A percentile compares a stretch with the other conserved stretches of the same genome.
Conservation (phyloP, 1,139 yeast species). For the Nakaseomyces delphensis region DNA sequence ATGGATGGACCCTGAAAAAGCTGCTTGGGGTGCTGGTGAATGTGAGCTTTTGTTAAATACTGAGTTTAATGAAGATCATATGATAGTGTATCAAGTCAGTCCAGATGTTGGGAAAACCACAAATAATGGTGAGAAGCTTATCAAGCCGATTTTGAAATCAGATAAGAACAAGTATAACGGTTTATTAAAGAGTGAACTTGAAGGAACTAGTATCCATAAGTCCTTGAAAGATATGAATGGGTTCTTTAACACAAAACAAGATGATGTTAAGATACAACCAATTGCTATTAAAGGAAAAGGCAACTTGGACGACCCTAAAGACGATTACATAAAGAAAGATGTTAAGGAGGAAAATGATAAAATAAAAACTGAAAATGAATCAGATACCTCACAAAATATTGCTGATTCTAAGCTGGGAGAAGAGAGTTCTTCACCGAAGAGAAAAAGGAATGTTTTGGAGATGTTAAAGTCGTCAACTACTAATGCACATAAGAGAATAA, state of each 20-base stretch:
- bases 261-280: neutral
- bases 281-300: neutral
- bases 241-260: constrained; percentile 4
- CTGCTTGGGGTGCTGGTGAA: constrained; percentile 37
- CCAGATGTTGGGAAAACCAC: constrained; percentile 57
- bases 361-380: neutral
- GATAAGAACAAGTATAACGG: constrained; percentile 12
- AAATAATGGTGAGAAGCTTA: constrained; percentile 41
- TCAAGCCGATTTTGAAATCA: constrained; percentile 34
- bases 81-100: constrained; percentile 50
- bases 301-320: too few species aligned
- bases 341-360: neutral
- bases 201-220: constrained; percentile 5
- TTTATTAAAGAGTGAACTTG: neutral
- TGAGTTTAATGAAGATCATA: constrained; percentile 33
- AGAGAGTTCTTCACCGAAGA: neutral
- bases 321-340: constrained; percentile 5
- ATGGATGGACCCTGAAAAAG: constrained; percentile 46
- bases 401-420: neutral
- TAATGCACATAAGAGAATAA: constrained; percentile 5
- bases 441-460: constrained; percentile 10
- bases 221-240: neutral
- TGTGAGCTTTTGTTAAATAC: constrained; percentile 36
- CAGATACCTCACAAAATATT: neutral
- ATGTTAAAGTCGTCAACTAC: constrained; percentile 8